Conservation (phyloP, 352 stramenopile species). For the Blastocystis sp. region DNA sequence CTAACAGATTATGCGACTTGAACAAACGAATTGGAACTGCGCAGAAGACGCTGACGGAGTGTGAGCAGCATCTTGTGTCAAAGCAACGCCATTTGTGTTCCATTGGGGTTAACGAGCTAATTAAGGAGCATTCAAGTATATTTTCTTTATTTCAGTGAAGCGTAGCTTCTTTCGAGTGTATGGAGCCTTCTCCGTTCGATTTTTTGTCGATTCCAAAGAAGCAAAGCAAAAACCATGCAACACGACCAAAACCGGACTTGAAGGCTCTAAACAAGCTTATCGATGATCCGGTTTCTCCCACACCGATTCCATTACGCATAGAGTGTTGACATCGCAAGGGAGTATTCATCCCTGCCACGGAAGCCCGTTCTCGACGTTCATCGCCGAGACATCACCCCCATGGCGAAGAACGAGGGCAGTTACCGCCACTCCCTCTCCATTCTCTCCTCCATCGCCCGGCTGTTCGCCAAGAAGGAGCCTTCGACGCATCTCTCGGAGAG, state of each 20-base stretch:
- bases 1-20: slow-evolving; percentile 11
- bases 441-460: slow-evolving; percentile 26
- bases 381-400: neutral
- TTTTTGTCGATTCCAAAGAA: slow-evolving; percentile 36
- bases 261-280: neutral
- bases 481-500: neutral
- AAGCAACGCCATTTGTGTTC: slow-evolving; percentile 5
- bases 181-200: slow-evolving; percentile 7
- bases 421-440: slow-evolving; percentile 3
- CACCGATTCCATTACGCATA: neutral
- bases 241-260: neutral
- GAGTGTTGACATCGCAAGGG: neutral
- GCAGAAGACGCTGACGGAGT: slow-evolving; percentile 19
- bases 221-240: neutral
- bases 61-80: slow-evolving; percentile 3
- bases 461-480: neutral
- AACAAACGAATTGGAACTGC: slow-evolving; percentile 56
- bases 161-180: neutral
- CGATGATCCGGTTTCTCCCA: neutral
- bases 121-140: neutral
- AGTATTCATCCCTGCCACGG: slow-evolving; percentile 14
- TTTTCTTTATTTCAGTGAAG: neutral
- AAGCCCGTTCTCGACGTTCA: slow-evolving; percentile 1
- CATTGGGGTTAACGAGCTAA: neutral
- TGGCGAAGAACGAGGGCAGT: neutral